Percentiles rank a stretch among this genome's conserved stretches.
Conservation (phyloP, 2,329 filamentous ascomycete genomes). For the Verticillium zaregamsianum region DNA sequence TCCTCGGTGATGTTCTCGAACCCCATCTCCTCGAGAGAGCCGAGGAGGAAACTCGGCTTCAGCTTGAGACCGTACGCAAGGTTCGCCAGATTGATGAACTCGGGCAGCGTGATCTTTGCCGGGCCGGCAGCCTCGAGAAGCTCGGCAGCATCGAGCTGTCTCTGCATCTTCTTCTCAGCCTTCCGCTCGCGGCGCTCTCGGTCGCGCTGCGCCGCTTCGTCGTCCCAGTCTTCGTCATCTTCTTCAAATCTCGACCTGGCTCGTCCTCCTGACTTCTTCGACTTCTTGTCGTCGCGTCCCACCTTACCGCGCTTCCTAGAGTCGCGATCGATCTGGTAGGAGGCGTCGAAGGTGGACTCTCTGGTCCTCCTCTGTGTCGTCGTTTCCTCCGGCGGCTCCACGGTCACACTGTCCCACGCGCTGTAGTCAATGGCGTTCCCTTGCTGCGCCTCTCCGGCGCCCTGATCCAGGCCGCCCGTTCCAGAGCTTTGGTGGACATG, state of each 20-base stretch:
- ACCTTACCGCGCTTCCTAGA: constrained; percentile 8
- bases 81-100: constrained; percentile 86
- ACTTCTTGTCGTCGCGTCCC: neutral
- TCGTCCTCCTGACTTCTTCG: constrained; percentile 5
- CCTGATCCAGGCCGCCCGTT: neutral
- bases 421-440: neutral
- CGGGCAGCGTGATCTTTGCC: constrained; percentile 66
- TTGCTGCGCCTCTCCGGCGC: neutral
- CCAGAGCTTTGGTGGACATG: neutral
- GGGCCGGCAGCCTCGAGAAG: constrained; percentile 38
- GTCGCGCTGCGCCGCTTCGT: constrained; percentile 29
- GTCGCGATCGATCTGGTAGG: constrained; percentile 11
- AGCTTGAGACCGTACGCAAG: constrained; percentile 73
- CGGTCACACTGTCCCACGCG: neutral
- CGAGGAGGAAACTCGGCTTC: constrained; percentile 65
- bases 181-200: constrained; percentile 36
- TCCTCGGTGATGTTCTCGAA: constrained; percentile 82
- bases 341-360: constrained; percentile 6
- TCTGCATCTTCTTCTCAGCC: constrained; percentile 36
- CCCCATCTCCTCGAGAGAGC: constrained; percentile 76
- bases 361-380: neutral
- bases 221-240: constrained; percentile 33
- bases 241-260: constrained; percentile 8
- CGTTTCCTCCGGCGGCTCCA: neutral
- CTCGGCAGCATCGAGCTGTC: constrained; percentile 32